These are phyloP conservation scores for Suillus paluster DNA, from an alignment of 768 basidiomycete species.

Conservation along the genomic window DNA sequence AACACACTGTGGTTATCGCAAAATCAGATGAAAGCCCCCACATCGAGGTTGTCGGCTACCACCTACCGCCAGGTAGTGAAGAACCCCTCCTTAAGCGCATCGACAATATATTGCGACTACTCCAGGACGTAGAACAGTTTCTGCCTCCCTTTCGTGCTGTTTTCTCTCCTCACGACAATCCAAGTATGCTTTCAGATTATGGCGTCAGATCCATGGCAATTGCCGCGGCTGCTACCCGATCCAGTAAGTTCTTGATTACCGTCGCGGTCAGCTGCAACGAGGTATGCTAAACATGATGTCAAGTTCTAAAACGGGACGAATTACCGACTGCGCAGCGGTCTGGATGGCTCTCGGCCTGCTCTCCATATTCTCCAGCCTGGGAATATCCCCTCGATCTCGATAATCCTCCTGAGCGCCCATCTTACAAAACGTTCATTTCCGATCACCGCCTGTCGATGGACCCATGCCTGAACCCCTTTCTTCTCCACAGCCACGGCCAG, in stretches of 20 bases:
- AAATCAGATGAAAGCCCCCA: slow-evolving; percentile 19
- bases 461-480: slow-evolving; percentile 40
- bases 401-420: not conserved
- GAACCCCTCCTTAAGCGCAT: slow-evolving; percentile 5
- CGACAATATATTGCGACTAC: slow-evolving; percentile 22
- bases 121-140: slow-evolving; percentile 30
- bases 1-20: slow-evolving; percentile 24
- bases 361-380: slow-evolving; percentile 28
- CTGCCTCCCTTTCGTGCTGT: slow-evolving; percentile 38
- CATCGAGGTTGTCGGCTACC: slow-evolving; percentile 21
- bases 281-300: not conserved
- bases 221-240: slow-evolving; percentile 32
- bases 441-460: slow-evolving; percentile 42
- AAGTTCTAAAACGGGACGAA: slow-evolving; percentile 33
- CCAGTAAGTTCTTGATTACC: slow-evolving; percentile 21
- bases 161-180: slow-evolving; percentile 35
- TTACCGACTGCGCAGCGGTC: slow-evolving; percentile 37
- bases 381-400: slow-evolving; percentile 35
- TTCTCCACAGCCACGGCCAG: slow-evolving; percentile 50
- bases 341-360: slow-evolving; percentile 29
- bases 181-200: slow-evolving; percentile 31
- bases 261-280: not conserved
- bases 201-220: slow-evolving; percentile 23
- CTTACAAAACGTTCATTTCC: slow-evolving; percentile 37
- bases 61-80: slow-evolving; percentile 9